Conservation (phyloP, 306 rosid species). For the Chamaecrista fasciculata region DNA sequence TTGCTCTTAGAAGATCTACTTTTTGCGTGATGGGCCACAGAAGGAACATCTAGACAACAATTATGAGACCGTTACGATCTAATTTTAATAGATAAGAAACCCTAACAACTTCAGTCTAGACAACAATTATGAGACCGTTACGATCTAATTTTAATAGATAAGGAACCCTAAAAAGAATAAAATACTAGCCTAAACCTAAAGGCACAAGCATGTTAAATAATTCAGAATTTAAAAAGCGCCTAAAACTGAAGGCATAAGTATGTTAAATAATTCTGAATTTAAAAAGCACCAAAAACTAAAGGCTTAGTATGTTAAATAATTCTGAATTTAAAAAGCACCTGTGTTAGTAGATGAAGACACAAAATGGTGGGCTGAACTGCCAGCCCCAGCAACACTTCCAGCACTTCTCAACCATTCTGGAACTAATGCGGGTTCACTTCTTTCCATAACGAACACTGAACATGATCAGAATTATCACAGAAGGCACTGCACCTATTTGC, state of each 20-base stretch:
- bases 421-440: slow-evolving; percentile 97
- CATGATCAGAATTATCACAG: slow-evolving; percentile 60
- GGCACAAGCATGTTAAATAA: too few species aligned
- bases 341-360: slow-evolving; percentile 64
- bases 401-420: slow-evolving; percentile 98
- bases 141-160: slow-evolving; percentile 1
- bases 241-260: background rate
- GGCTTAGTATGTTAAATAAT: background rate
- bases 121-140: slow-evolving; percentile 19
- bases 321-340: slow-evolving; percentile 42
- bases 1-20: slow-evolving; percentile 61
- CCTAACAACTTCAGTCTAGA: slow-evolving; percentile 37
- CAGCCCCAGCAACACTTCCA: slow-evolving; percentile 82
- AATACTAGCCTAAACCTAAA: background rate
- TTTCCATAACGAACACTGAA: slow-evolving; percentile 93
- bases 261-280: too few species aligned
- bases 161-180: slow-evolving; percentile 4
- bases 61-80: slow-evolving; percentile 7
- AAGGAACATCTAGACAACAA: slow-evolving; percentile 57
- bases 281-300: too few species aligned
- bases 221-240: too few species aligned
- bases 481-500: slow-evolving; percentile 49
- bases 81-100: background rate
- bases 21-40: slow-evolving; percentile 52
- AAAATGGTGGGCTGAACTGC: slow-evolving; percentile 87